phyloP scores from a whole-genome alignment of 78 protist genomes.

The Cavenderia fasciculata region DNA sequence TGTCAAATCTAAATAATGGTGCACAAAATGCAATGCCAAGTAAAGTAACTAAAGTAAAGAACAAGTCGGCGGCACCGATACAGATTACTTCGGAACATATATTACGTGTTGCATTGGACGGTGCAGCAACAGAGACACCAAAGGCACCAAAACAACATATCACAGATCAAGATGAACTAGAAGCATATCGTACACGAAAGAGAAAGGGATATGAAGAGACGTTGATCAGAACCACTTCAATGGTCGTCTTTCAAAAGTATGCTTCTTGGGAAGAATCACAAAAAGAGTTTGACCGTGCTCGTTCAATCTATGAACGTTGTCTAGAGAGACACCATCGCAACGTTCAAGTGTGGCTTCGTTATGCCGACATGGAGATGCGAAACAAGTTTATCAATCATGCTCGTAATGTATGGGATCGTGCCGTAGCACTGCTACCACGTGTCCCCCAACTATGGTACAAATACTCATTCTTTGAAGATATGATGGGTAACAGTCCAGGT shows the following conservation, averaged over 20 bases:
- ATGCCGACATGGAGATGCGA: constrained; percentile 99
- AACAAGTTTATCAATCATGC: constrained; percentile 93
- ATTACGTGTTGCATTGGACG: constrained; percentile 91
- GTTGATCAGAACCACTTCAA: constrained; percentile 7
- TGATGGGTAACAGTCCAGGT: constrained; percentile 93
- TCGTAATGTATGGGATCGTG: constrained; percentile 98
- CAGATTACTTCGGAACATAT: constrained; percentile 99
- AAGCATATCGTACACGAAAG: constrained; percentile 85
- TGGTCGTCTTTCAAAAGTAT: constrained; percentile 84
- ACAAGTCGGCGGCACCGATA: constrained; percentile 94
- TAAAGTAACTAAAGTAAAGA: constrained; percentile 70
- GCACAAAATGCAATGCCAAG: background rate
- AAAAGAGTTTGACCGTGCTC: constrained; percentile 85
- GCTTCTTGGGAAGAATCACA: constrained; percentile 98
- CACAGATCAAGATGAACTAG: constrained; percentile 96
- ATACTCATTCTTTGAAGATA: constrained; percentile 96
- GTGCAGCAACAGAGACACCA: constrained; percentile 8
- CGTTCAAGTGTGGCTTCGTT: constrained; percentile 87
- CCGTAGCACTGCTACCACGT: constrained; percentile 95
- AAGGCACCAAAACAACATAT: constrained; percentile 90
- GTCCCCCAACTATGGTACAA: constrained; percentile 95
- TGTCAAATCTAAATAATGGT: background rate
- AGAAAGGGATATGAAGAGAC: constrained; percentile 86
- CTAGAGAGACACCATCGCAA: constrained; percentile 82
- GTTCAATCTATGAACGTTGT: constrained; percentile 97